A percentile compares a stretch with the other conserved stretches of the same genome.
Conservation (phyloP, 306 rosid species). For the Morella rubra region DNA sequence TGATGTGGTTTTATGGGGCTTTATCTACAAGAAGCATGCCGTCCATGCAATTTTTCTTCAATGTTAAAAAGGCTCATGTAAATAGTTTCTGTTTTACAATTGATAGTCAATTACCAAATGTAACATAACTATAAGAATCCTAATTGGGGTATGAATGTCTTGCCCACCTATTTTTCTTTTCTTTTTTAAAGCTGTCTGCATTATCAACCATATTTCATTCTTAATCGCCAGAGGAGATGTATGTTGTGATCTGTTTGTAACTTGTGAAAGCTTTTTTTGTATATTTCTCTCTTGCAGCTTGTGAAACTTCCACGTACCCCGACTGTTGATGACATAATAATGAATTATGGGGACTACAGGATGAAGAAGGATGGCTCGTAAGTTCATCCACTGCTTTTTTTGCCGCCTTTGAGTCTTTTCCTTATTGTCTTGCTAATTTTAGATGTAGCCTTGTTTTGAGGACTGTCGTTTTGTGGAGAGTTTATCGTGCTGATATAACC, state of each 20-base stretch:
- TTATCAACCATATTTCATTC: not conserved
- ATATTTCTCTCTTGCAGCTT: conserved; percentile 55
- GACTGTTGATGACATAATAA: conserved; percentile 69
- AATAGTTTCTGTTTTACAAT: not conserved
- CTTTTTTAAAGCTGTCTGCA: not conserved
- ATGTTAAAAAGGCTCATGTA: not conserved
- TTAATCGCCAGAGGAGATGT: not conserved
- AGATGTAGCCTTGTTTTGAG: conserved; percentile 8
- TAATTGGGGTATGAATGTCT: not conserved
- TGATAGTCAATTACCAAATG: not conserved
- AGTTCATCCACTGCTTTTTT: conserved; percentile 38
- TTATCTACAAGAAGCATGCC: not conserved
- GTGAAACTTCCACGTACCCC: conserved; percentile 90
- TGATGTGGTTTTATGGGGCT: not conserved
- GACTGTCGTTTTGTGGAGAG: not conserved
- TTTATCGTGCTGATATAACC: not conserved
- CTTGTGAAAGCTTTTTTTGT: conserved; percentile 19
- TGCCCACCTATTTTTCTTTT: not conserved
- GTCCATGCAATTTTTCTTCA: not conserved
- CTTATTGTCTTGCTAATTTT: conserved; percentile 11
- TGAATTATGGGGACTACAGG: conserved; percentile 64
- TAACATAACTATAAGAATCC: not conserved
- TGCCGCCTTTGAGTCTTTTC: conserved; percentile 19
- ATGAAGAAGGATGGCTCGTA: conserved; percentile 66
- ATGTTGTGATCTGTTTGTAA: not conserved